Conservation (phyloP, 1,139 yeast genomes). For the Debaryomycetaceae sp. region DNA sequence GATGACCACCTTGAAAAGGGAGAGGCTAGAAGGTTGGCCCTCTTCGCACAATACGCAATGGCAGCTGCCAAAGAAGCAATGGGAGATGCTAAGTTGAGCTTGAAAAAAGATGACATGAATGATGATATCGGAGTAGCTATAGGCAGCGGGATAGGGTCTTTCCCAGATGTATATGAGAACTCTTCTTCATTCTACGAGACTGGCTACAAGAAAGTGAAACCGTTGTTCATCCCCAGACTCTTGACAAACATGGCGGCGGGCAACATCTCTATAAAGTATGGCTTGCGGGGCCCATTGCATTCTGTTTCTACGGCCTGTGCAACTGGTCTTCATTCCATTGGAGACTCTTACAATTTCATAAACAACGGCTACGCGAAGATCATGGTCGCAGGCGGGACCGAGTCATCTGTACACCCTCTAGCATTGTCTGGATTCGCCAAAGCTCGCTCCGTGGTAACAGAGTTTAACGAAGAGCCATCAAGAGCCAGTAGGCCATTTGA, state of each 20-base stretch:
- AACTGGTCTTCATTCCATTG: constrained; percentile 90
- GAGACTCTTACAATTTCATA: constrained; percentile 86
- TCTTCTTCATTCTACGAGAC: constrained; percentile 43
- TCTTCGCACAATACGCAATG: constrained; percentile 75
- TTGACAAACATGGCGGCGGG: constrained; percentile 96
- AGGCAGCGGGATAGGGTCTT: constrained; percentile 92
- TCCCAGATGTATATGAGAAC: constrained; percentile 69
- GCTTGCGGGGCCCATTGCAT: constrained; percentile 81
- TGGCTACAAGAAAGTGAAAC: constrained; percentile 76
- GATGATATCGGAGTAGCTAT: constrained; percentile 65
- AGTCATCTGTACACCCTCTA: constrained; percentile 81
- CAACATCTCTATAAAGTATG: constrained; percentile 73
- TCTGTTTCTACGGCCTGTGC: constrained; percentile 95
- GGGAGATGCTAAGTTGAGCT: constrained; percentile 55
- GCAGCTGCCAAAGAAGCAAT: constrained; percentile 79
- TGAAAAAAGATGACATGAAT: constrained; percentile 28
- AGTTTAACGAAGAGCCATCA: constrained; percentile 56
- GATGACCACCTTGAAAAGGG: constrained; percentile 39
- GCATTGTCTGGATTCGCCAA: constrained; percentile 90
- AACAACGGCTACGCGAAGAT: constrained; percentile 76
- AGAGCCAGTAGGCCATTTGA: constrained; percentile 90
- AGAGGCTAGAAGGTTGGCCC: constrained; percentile 61
- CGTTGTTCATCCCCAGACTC: constrained; percentile 79
- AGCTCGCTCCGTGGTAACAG: constrained; percentile 75
- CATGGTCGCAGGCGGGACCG: constrained; percentile 92